These are phyloP conservation scores for Lepiota venenata DNA, from an alignment of 768 basidiomycete genomes.

Conservation along the genomic window DNA sequence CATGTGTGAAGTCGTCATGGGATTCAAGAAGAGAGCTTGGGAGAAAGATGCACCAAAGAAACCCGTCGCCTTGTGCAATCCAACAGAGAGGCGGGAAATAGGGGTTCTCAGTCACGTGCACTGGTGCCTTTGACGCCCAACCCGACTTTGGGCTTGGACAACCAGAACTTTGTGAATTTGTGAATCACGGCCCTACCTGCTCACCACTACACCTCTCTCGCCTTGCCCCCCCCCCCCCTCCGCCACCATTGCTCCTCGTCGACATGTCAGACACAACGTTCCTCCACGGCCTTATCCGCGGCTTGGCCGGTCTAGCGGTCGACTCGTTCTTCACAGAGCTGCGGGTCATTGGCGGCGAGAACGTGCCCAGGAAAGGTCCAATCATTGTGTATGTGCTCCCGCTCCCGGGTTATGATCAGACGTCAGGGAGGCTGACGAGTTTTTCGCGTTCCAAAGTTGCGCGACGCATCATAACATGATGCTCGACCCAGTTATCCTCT, in stretches of 20 bases:
- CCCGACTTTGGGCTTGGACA: constrained; percentile 6
- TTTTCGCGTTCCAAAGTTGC: constrained; percentile 18
- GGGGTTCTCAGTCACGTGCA: neutral
- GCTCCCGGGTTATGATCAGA: neutral
- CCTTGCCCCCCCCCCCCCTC: neutral
- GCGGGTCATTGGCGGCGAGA: constrained; percentile 81
- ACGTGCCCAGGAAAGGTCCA: constrained; percentile 86
- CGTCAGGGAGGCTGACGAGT: neutral
- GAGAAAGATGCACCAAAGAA: too few relatives aligned
- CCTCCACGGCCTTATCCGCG: constrained; percentile 69
- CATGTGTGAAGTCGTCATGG: too few relatives aligned
- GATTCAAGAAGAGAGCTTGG: too few relatives aligned
- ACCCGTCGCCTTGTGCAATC: too few relatives aligned
- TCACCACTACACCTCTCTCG: neutral
- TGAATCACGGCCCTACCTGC: neutral
- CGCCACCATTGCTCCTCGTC: constrained; percentile 7
- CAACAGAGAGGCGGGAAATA: too few relatives aligned
- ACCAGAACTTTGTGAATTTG: constrained; percentile 1
- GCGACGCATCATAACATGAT: constrained; percentile 89
- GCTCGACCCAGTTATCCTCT: constrained; percentile 80
- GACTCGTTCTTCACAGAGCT: constrained; percentile 89
- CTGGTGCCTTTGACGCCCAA: neutral
- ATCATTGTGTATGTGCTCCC: constrained; percentile 76
- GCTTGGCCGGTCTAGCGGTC: constrained; percentile 69
- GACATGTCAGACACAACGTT: constrained; percentile 35